Evolutionary conservation across 2,329 filamentous ascomycete genomes (phyloP), one percentile per base, ranked within the genome.

Genomic region (Venturia asperata): DNA sequence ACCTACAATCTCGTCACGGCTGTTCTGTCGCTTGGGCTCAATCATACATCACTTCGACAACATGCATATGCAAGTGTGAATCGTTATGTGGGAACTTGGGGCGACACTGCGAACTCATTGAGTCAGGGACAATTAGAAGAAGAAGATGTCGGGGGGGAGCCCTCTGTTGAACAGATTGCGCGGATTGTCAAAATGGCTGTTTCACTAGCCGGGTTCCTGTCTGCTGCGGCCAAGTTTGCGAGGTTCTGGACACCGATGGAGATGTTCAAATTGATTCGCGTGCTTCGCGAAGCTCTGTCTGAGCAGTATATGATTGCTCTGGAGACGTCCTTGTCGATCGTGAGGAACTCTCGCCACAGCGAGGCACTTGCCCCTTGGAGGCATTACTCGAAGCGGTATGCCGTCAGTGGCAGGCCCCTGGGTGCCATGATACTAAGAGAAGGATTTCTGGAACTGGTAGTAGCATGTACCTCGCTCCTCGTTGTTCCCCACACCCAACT

Each of bases 361-460:
- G 87, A 90, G 68, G 81, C 83, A 61, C 80, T 90, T 24, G 89
- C 87, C 71, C 90, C 96, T 69, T 99, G 94, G 94, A 95, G 90
- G 77, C 86, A 88, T 68, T 91, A 91, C 75, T 79, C 91, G 65
- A 89, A 88, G 56, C 89, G 92, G 67, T 99, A 97, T 77, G 86
- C 90, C 37, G 84, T 87, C 19, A 83, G 85, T 66, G 90, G 90
- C 11, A 85, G 91, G 24, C 93, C 95, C 0, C 78, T 99, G 55
- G 92, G 94, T 11, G 91, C 92, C 15, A 94, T 97, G 88, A 82
- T 97, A 6, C 77, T 99, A 27, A 92, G 96, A 74, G 86, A 91
- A 71, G 92, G 88, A 68, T 95, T 96, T 73, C 91, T 95, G 82
- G 87, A 86, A 75, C 84, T 97, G 41, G 81, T 97, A 15, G 87